These are phyloP conservation scores for Candida pini DNA, from an alignment of 805 yeast genomes.

Conservation along the genomic window DNA sequence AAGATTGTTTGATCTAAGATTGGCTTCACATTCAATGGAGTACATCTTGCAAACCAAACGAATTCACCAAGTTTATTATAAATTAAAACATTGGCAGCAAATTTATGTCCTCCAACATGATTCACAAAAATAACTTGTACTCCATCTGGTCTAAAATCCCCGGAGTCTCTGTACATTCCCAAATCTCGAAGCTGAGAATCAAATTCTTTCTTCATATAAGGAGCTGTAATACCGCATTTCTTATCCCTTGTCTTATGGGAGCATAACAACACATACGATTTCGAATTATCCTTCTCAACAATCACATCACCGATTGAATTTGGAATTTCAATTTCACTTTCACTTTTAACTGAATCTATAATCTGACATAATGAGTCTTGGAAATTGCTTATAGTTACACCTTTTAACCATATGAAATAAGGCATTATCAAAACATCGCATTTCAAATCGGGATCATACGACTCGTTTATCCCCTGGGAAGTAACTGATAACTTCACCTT, in stretches of 20 bases:
- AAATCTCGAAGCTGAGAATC: slow-evolving; percentile 65
- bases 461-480: slow-evolving; percentile 21
- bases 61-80: slow-evolving; percentile 69
- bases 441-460: slow-evolving; percentile 35
- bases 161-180: slow-evolving; percentile 68
- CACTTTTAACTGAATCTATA: slow-evolving; percentile 27
- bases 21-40: slow-evolving; percentile 68
- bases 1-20: slow-evolving; percentile 73
- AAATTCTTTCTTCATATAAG: slow-evolving; percentile 75
- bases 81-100: slow-evolving; percentile 80
- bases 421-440: slow-evolving; percentile 70
- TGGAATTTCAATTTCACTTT: background rate
- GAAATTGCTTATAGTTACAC: slow-evolving; percentile 40
- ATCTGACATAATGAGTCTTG: slow-evolving; percentile 37
- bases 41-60: slow-evolving; percentile 84
- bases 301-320: slow-evolving; percentile 6
- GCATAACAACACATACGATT: slow-evolving; percentile 64
- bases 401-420: slow-evolving; percentile 62
- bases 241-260: slow-evolving; percentile 91
- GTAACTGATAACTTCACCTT: slow-evolving; percentile 18
- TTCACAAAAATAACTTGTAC: slow-evolving; percentile 65
- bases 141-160: slow-evolving; percentile 73
- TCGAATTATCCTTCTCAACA: slow-evolving; percentile 34
- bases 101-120: slow-evolving; percentile 96
- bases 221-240: slow-evolving; percentile 92